Evolutionary conservation across 2,329 filamentous ascomycete genomes (phyloP), one percentile per base, ranked within the genome.

Genomic region (Shiraia sp.): DNA sequence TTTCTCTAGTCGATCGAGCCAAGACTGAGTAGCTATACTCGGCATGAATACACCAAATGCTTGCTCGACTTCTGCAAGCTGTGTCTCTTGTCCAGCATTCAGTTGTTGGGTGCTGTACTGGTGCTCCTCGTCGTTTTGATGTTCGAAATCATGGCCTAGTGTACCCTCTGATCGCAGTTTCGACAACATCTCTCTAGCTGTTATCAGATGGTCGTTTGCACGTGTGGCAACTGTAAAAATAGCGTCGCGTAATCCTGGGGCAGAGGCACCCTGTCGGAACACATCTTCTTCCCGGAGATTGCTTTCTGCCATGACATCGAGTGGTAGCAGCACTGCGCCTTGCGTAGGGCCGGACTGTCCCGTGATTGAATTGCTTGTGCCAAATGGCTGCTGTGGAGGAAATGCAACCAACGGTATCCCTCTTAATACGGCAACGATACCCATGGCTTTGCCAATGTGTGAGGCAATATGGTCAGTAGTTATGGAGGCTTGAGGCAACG

Each of bases 131-230:
- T 96, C 90, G 22, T 83, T 81, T 47, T 87, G 79, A 62, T 96
- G 88, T 71, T 97, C 92, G 66, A 92, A 96, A 4, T 88, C 89
- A 65, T 96, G 92, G 0, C 86, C 89, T 0, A 88, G 81, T 34
- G 83, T 84, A 55, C 86, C 73, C 2, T 90, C 89, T 3, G 82
- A 83, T 39, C 82, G 82, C 14, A 96, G 73, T 58, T 88, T 89
- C 61, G 83, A 85, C 46, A 97, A 70, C 90, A 99, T 96, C 66
- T 96, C 89, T 45, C 90, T 79, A 2, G 88, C 92, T 0, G 92
- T 97, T 55, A 96, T 95, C 24, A 99, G 76, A 70, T 99, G 93
- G 66, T 99, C 93, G 62, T 95, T 95, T 6, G 93, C 93, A 26
- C 92, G 82, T 0, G 93, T 99, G 0, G 93, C 93, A 10, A 99